Evolutionary conservation across 2,329 filamentous ascomycete genomes (phyloP).

Genomic region (Sporothrix inflata): DNA sequence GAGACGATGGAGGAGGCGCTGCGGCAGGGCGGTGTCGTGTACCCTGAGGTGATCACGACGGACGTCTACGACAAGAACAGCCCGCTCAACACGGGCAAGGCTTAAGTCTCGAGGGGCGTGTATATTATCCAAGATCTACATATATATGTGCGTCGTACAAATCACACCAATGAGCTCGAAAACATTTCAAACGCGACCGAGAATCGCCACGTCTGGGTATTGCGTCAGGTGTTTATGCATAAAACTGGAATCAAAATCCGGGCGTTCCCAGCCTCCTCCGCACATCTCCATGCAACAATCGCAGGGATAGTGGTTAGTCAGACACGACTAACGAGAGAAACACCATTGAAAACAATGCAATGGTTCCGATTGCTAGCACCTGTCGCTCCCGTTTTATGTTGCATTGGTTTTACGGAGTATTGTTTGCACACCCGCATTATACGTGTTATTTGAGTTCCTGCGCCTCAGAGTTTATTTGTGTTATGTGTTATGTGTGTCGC

Average conservation of each 20-base stretch:
- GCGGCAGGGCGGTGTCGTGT: slow-evolving; percentile 56
- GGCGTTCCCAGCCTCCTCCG: background rate
- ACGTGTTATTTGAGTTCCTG: background rate
- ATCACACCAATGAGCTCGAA: background rate
- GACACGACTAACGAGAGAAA: background rate
- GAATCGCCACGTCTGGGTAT: slow-evolving; percentile 6
- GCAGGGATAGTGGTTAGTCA: background rate
- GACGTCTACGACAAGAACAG: slow-evolving; percentile 63
- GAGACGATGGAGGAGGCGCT: slow-evolving; percentile 65
- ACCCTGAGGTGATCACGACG: slow-evolving; percentile 60
- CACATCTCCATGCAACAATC: background rate
- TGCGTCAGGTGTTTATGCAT: slow-evolving; percentile 5
- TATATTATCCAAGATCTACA: background rate
- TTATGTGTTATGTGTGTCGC: background rate
- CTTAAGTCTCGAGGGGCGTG: slow-evolving; percentile 27
- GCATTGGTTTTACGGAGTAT: background rate
- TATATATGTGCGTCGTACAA: background rate
- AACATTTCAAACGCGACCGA: slow-evolving; percentile 2
- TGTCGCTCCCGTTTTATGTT: slow-evolving; percentile 3
- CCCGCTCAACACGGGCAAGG: slow-evolving; percentile 61
- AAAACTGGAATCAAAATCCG: background rate
- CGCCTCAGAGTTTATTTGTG: background rate
- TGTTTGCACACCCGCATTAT: background rate
- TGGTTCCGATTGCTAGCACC: no score
- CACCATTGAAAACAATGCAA: background rate